A percentile compares a stretch with the other conserved stretches of the same genome.
These are phyloP conservation scores for Boletus speciosus DNA, from an alignment of 768 basidiomycete genomes.

Conservation along the genomic window DNA sequence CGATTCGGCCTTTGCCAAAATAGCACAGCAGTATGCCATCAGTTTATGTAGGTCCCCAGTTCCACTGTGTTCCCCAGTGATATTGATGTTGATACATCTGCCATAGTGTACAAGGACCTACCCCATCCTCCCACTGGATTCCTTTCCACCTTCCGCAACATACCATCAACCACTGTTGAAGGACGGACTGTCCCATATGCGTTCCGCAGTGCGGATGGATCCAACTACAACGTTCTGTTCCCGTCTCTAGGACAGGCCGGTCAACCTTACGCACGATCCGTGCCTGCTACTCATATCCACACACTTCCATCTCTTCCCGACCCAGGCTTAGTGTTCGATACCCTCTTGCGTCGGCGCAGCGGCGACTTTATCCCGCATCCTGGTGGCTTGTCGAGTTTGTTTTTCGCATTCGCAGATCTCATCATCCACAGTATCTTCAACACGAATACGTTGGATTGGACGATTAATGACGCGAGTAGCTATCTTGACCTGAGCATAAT, in stretches of 20 bases:
- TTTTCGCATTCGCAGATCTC: slow-evolving; percentile 78
- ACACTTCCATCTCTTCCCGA: slow-evolving; percentile 55
- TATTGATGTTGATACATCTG: background rate
- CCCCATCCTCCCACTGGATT: slow-evolving; percentile 68
- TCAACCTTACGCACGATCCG: slow-evolving; percentile 65
- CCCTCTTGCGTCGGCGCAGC: slow-evolving; percentile 46
- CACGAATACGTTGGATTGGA: slow-evolving; percentile 44
- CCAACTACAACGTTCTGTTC: slow-evolving; percentile 52
- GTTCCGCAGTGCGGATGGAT: slow-evolving; percentile 58
- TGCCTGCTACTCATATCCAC: slow-evolving; percentile 44
- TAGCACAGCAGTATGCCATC: slow-evolving; percentile 51
- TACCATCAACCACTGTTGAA: background rate
- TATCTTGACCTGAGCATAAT: slow-evolving; percentile 76
- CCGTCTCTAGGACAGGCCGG: slow-evolving; percentile 59
- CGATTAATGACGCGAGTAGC: slow-evolving; percentile 61
- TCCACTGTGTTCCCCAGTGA: background rate
- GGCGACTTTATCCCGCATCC: slow-evolving; percentile 51
- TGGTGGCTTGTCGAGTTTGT: slow-evolving; percentile 65
- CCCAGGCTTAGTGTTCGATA: slow-evolving; percentile 66
- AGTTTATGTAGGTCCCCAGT: slow-evolving; percentile 49
- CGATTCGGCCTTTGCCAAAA: slow-evolving; percentile 26
- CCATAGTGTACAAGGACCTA: slow-evolving; percentile 71
- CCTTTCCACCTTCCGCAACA: slow-evolving; percentile 29
- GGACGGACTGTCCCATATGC: slow-evolving; percentile 40
- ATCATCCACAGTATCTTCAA: slow-evolving; percentile 74